Evolutionary conservation across 495 filamentous ascomycete species (phyloP), one percentile per base, ranked within the genome.

Genomic region (Trichocladium uniseriatum): DNA sequence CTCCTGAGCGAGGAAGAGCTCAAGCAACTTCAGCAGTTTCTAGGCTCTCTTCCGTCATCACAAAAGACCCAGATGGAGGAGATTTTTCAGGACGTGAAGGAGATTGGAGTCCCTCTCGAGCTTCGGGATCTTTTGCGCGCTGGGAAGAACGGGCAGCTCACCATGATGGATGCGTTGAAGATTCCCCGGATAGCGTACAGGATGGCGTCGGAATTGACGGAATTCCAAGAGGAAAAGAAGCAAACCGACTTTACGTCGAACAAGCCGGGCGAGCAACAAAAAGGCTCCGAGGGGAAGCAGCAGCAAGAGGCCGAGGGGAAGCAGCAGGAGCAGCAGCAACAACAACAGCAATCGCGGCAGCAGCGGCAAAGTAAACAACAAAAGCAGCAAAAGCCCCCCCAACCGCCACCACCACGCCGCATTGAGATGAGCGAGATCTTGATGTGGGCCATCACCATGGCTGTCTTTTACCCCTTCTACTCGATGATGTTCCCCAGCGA

Each of bases 131-230:
- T 72, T 10, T 40, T 67, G 8, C 34, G 32, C 10, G 9, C 20
- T 28, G 68, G 82, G 39, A 55, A 78, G 46, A 82, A 80, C 57
- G 73, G 75, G 11, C 75, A 75, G 45, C 55, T 86, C 18, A 72
- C 79, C 42, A 77, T 87, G 22, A 77, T 75, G 11, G 87, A 94
- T 48, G 71, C 71, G 46, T 69, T 75, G 37, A 69, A 48, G 43
- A 11, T 57, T 0, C 43, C 60, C 13, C 48, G 53, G 42, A 43
- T 38, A 21, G 19, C 56, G 7, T 53, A 43, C 21, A 44, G 55
- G 37, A 27, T 70, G 16, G 47, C 57, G 1, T 36, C 44, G 4
- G 38, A 47, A 38, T 1, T 65, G 13, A 43, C 43, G 5, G 28
- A 59, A 13, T 1, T 48, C n/a, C n/a, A n/a, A 5, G 35, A 43